Base-by-base conservation (phyloP, 805 yeast species). In the Dipodascus geniculatus region DNA sequence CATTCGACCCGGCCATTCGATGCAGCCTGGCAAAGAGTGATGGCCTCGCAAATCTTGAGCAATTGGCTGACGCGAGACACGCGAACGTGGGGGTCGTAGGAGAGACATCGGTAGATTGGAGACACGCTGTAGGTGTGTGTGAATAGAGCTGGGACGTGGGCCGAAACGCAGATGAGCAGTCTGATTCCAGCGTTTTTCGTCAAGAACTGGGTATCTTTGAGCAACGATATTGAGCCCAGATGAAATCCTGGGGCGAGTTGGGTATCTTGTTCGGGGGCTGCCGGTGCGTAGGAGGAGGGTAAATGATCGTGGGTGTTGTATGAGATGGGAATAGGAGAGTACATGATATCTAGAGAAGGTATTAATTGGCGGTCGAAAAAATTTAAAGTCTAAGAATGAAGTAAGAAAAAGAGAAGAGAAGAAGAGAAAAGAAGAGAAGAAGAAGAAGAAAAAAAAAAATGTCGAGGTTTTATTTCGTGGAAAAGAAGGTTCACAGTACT, bases 241-340 rank as follows among this genome's bases (percentile, higher is more conserved):
- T 38, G 44, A 17, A 38, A 38, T n/a, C 44, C 44, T 38, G 17
- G 44, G 4, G 44, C 20, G 14, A 38, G 44, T 38, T 38, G 44
- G 4, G 44, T 38, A 4, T n/a, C 20, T n/a, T n/a, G 20, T n/a
- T 38, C 20, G 44, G 17, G 20, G 4, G 19, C 20, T n/a, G 20
- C 44, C 20, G 44, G 44, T 3, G 6, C 20, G 19, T 38, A 38
- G 14, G 44, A 38, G 14, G 17, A n/a, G 19, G 44, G 44, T 38
- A 38, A 38, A 38, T 38, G 44, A 38, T 38, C 44, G 44, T 38
- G 44, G 6, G 44, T 38, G 44, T 14, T 38, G 20, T 38, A 17
- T 6, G 44, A n/a, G 19, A 38, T 38, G 44, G 44, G 44, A 38
- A 38, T 38, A n/a, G 44, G 44, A 38, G 44, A 38, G 20, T 38